Evolutionary conservation across 768 basidiomycete genomes (phyloP).

Genomic region (Kwoniella shandongensis): DNA sequence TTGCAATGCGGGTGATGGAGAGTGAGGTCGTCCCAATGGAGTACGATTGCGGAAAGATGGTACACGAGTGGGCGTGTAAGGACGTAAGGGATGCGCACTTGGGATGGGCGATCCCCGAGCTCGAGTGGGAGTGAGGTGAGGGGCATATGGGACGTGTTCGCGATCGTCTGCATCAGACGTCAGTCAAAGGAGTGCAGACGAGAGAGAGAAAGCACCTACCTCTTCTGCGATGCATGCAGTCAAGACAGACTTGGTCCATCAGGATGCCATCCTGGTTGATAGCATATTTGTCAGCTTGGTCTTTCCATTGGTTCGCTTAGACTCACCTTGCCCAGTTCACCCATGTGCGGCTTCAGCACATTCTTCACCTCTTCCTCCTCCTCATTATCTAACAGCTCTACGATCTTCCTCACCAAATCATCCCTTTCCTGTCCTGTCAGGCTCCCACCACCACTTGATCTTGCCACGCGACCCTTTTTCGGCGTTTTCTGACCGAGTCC

Average conservation of each 20-base stretch:
- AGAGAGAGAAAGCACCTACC: conserved; percentile 60
- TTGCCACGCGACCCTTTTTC: conserved; percentile 11
- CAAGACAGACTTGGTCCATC: conserved; percentile 81
- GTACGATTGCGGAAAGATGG: conserved; percentile 50
- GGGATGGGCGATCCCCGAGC: conserved; percentile 62
- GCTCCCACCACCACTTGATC: conserved; percentile 1
- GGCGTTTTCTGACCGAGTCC: conserved; percentile 21
- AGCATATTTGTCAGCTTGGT: conserved; percentile 22
- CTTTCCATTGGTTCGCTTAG: conserved; percentile 57
- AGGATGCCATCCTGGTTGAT: conserved; percentile 34
- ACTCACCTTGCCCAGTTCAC: conserved; percentile 54
- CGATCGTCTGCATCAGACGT: conserved; percentile 56
- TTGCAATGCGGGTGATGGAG: conserved; percentile 45
- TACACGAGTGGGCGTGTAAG: conserved; percentile 55
- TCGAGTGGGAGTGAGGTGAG: conserved; percentile 68
- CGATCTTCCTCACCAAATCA: conserved; percentile 68
- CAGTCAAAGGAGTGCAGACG: background rate
- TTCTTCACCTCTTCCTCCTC: conserved; percentile 82
- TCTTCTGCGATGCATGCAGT: conserved; percentile 92
- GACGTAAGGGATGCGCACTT: conserved; percentile 59
- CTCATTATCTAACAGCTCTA: conserved; percentile 71
- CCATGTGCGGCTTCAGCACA: conserved; percentile 69
- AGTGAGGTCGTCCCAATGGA: conserved; percentile 48
- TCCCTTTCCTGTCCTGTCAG: conserved; percentile 57
- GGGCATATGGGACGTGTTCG: conserved; percentile 57